Conservation (phyloP, 805 yeast species). For the Candida odintsovae region DNA sequence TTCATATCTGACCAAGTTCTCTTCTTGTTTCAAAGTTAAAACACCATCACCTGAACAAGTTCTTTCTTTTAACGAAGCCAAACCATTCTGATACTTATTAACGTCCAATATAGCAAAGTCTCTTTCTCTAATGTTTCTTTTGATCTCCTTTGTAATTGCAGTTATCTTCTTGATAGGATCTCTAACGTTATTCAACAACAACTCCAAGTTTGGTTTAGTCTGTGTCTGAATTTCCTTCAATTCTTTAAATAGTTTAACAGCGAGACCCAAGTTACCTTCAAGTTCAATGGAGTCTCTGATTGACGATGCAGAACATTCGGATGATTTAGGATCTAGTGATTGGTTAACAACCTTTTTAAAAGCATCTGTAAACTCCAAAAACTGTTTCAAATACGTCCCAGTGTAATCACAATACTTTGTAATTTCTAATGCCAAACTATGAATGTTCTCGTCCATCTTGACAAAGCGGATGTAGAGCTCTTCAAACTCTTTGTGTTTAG, state of each 20-base stretch:
- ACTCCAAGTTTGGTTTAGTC: constrained; percentile 19
- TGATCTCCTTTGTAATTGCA: constrained; percentile 21
- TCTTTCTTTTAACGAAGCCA: constrained; percentile 20
- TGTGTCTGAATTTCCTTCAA: constrained; percentile 5
- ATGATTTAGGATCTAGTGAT: neutral
- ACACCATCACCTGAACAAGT: constrained; percentile 10
- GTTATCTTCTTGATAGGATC: constrained; percentile 15
- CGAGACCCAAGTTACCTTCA: neutral
- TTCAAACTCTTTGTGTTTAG: constrained; percentile 41
- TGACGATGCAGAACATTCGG: neutral
- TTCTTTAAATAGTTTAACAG: constrained; percentile 4
- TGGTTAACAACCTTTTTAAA: neutral
- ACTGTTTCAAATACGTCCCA: neutral
- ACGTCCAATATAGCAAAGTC: constrained; percentile 32
- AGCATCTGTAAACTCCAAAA: neutral
- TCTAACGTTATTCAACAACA: constrained; percentile 20
- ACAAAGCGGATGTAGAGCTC: constrained; percentile 1
- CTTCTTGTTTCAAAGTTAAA: constrained; percentile 34
- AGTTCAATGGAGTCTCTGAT: neutral
- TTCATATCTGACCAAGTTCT: constrained; percentile 27
- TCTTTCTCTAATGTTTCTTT: constrained; percentile 25
- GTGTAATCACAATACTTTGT: constrained; percentile 1
- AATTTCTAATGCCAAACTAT: constrained; percentile 12
- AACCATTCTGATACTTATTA: constrained; percentile 28
- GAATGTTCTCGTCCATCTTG: constrained; percentile 1